A percentile compares a stretch with the other conserved stretches of the same genome.
phyloP scores from a whole-genome alignment of 805 yeast genomes.

The Kodamaea hsintzibuensis region DNA sequence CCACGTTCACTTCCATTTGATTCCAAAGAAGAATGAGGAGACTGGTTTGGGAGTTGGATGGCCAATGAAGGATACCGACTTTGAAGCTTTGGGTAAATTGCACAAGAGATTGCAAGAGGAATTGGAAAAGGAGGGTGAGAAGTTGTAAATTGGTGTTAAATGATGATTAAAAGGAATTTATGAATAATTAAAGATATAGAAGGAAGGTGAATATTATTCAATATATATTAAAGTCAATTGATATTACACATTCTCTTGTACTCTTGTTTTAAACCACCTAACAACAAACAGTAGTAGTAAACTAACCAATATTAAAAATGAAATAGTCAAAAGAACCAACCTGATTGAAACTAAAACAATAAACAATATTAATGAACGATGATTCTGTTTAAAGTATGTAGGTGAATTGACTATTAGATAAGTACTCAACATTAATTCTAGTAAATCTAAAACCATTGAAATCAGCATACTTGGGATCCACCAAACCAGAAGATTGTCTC shows the following conservation, averaged over 20 bases:
- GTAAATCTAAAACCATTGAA: neutral
- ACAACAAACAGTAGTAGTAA: neutral
- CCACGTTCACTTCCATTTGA: slow-evolving; percentile 95
- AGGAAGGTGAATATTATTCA: too few species aligned
- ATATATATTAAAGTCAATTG: too few species aligned
- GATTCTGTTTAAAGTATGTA: neutral
- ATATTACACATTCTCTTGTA: neutral
- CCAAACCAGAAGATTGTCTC: neutral
- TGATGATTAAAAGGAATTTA: too few species aligned
- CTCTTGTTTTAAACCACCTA: neutral
- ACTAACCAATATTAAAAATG: neutral
- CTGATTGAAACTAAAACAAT: neutral
- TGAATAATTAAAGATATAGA: neutral
- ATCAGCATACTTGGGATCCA: neutral
- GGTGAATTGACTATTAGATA: neutral
- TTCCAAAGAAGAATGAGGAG: slow-evolving; percentile 75
- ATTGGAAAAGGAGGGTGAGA: slow-evolving; percentile 15
- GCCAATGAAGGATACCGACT: slow-evolving; percentile 86
- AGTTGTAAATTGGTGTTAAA: neutral
- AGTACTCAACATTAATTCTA: neutral
- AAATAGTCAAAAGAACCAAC: neutral
- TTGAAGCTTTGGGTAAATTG: slow-evolving; percentile 64
- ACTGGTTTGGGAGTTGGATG: slow-evolving; percentile 88
- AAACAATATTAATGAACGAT: neutral
- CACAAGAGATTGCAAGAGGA: slow-evolving; percentile 55